Evolutionary conservation across 2,329 filamentous ascomycete genomes (phyloP).

Genomic region (Aaosphaeria pasadenensis): DNA sequence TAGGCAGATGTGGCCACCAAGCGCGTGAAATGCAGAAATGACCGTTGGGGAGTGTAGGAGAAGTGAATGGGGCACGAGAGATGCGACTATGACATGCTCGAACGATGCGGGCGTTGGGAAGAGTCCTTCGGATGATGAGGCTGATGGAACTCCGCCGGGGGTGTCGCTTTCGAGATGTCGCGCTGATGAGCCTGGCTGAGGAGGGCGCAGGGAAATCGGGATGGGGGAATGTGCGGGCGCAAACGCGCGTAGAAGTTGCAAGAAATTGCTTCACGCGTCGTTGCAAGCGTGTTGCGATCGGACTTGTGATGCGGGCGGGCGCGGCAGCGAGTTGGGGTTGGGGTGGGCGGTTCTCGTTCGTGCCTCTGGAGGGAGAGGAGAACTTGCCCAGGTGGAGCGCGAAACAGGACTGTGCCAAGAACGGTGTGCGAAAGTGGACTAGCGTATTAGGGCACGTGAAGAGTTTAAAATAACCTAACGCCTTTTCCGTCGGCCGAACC

Average conservation of each 20-base stretch:
- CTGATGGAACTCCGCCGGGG: slow-evolving; percentile 30
- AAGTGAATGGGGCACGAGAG: slow-evolving; percentile 16
- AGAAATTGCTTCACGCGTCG: slow-evolving; percentile 29
- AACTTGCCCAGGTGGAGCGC: background rate
- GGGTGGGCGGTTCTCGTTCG: slow-evolving; percentile 6
- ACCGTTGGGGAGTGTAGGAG: slow-evolving; percentile 16
- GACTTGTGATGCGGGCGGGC: slow-evolving; percentile 33
- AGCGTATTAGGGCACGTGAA: background rate
- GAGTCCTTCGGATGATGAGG: slow-evolving; percentile 22
- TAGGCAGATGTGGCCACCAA: slow-evolving; percentile 10
- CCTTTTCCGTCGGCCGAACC: background rate
- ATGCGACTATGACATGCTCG: slow-evolving; percentile 35
- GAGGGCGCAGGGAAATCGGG: slow-evolving; percentile 25
- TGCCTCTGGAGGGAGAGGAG: slow-evolving; percentile 2
- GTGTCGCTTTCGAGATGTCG: slow-evolving; percentile 29
- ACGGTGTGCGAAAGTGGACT: background rate
- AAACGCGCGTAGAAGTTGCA: slow-evolving; percentile 22
- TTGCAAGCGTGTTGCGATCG: slow-evolving; percentile 33
- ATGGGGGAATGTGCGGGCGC: slow-evolving; percentile 20
- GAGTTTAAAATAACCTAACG: background rate
- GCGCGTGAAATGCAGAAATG: slow-evolving; percentile 21
- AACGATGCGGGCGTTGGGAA: slow-evolving; percentile 23
- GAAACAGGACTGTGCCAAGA: background rate
- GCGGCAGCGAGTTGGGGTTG: slow-evolving; percentile 27
- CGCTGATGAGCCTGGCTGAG: slow-evolving; percentile 25